These are phyloP conservation scores for Microthyrium microscopicum DNA, from an alignment of 2,329 filamentous ascomycete genomes.

Conservation along the genomic window DNA sequence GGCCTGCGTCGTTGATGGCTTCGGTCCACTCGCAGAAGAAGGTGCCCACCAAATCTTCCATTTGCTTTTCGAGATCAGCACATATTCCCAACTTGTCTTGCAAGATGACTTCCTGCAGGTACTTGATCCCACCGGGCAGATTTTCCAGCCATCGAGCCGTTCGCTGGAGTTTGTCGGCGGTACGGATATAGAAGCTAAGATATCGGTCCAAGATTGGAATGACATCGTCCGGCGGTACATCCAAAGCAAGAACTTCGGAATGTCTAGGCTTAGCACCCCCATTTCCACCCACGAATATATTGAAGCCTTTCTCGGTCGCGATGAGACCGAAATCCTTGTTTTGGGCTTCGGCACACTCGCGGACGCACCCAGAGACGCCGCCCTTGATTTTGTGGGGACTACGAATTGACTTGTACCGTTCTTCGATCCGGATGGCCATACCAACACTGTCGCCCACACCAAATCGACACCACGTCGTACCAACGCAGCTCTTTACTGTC, in stretches of 20 bases:
- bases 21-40: conserved; percentile 92
- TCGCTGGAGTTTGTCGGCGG: conserved; percentile 75
- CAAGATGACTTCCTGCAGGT: conserved; percentile 66
- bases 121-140: conserved; percentile 67
- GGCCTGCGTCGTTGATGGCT: conserved; percentile 52
- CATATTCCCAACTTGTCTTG: conserved; percentile 77
- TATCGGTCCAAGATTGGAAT: conserved; percentile 76
- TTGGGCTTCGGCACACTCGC: conserved; percentile 83
- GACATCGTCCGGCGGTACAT: conserved; percentile 68
- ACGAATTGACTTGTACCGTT: conserved; percentile 85
- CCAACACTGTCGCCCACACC: conserved; percentile 82
- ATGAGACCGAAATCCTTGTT: conserved; percentile 90
- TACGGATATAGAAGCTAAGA: conserved; percentile 85
- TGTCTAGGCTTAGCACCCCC: conserved; percentile 75
- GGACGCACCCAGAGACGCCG: conserved; percentile 77
- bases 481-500: conserved; percentile 84
- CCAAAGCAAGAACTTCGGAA: conserved; percentile 68
- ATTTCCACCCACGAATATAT: conserved; percentile 81
- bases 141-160: conserved; percentile 79
- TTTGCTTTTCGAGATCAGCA: conserved; percentile 69
- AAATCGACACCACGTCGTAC: conserved; percentile 79
- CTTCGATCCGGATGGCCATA: conserved; percentile 73
- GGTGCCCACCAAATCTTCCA: conserved; percentile 65
- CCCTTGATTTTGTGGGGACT: conserved; percentile 83
- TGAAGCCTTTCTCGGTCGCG: conserved; percentile 83